Evolutionary conservation across 2,329 filamentous ascomycete genomes (phyloP), one percentile per base, ranked within the genome.

Genomic region (Trichophyton mentagrophytes): DNA sequence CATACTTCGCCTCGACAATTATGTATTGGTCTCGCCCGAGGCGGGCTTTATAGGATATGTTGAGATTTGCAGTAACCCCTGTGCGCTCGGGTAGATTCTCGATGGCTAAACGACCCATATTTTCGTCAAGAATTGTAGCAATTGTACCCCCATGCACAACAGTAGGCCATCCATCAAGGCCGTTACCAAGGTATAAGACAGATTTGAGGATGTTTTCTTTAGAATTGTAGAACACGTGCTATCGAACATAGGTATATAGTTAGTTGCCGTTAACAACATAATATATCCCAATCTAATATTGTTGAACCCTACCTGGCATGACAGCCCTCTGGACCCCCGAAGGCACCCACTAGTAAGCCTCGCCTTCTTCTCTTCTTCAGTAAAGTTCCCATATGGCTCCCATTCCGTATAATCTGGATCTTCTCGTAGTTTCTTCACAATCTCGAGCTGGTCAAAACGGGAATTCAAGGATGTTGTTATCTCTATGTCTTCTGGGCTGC

Each of bases 131-230:
- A 2, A 88, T 71, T 0, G 85, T 89, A 6, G 85, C 85, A 57
- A 88, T 78, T 5, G 80, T 77, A 13, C 88, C 88, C 60, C 88
- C 88, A 73, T 92, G 88, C 58, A 84, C 83, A 46, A 88, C 77
- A 11, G 81, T 80, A 1, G 87, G 87, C 85, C 86, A 91, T 3
- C 88, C 87, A 56, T 80, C 77, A 20, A 86, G 69, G 0, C 77
- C 81, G n/a, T 77, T 71, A 5, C 88, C 88, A 60, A 90, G 79
- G 76, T 80, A 87, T 3, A 90, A 76, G n/a, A 90, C 78, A 57
- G 79, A 81, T 9, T 85, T 74, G 38, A 84, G 71, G 66, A 83
- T 81, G 65, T 82, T 79, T 5, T 83, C 82, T 33, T 71, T 71
- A 2, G 74, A 68, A 69, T 88, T 83, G 77, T 80, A 83, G 69